phyloP scores from a whole-genome alignment of 1,284 basidiomycete species.

The Irpex lacteus region DNA sequence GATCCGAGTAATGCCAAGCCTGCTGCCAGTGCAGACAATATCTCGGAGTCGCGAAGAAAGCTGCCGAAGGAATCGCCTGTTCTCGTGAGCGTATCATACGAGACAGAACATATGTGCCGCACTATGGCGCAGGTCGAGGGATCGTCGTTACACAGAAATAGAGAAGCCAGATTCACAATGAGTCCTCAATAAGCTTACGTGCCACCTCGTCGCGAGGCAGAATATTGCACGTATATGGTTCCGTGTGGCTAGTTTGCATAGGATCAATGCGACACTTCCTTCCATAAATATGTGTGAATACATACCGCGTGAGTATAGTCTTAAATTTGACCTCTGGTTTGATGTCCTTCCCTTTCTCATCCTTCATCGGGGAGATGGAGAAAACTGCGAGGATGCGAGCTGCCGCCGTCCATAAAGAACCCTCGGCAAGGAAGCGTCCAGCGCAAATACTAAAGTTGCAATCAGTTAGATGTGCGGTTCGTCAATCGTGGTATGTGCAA shows the following conservation, averaged over 20 bases:
- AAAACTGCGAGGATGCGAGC: conserved; percentile 4
- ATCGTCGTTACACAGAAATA: no score
- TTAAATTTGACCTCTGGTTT: not conserved
- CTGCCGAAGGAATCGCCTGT: no score
- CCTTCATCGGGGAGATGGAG: not conserved
- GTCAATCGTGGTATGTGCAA: no score
- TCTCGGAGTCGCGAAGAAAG: no score
- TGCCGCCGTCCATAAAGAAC: conserved; percentile 1
- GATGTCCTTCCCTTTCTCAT: not conserved
- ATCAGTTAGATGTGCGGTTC: no score
- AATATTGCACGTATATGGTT: conserved; percentile 12
- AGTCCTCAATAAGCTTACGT: conserved; percentile 1
- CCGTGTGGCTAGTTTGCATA: conserved; percentile 6
- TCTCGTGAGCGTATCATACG: no score
- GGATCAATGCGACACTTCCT: not conserved
- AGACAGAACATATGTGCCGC: no score
- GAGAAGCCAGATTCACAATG: no score
- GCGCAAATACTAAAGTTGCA: not conserved
- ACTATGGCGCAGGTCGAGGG: no score
- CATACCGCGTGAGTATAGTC: not conserved
- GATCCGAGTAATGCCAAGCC: no score
- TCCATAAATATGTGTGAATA: not conserved
- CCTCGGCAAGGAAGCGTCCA: conserved; percentile 1
- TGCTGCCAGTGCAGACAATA: no score
- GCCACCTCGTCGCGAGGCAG: conserved; percentile 12